Evolutionary conservation across 441 rosid genomes (phyloP).

Genomic region (Bocquillonia castaneifolia): DNA sequence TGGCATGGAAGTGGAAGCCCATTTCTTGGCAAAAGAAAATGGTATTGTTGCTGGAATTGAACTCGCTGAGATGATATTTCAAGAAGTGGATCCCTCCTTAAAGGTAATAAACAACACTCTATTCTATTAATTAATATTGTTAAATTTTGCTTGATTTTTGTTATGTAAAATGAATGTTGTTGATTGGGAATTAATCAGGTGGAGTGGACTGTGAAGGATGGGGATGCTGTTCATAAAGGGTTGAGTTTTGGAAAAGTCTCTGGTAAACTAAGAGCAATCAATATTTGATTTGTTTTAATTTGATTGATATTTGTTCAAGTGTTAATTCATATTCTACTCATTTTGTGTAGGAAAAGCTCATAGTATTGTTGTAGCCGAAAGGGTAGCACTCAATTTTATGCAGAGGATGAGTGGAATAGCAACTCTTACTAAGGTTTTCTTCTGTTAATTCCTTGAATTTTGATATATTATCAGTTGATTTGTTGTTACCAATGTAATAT

Average conservation of each 20-base stretch:
- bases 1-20: constrained; percentile 84
- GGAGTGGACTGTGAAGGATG: constrained; percentile 79
- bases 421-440: constrained; percentile 72
- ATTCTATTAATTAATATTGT: constrained; percentile 10
- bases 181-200: constrained; percentile 35
- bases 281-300: neutral
- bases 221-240: constrained; percentile 73
- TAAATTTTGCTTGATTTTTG: constrained; percentile 18
- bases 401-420: constrained; percentile 99
- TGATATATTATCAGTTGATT: constrained; percentile 7
- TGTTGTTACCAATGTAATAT: neutral
- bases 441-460: constrained; percentile 12
- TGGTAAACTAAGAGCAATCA: constrained; percentile 34
- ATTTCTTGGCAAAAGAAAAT: constrained; percentile 82
- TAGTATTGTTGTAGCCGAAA: constrained; percentile 80
- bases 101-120: constrained; percentile 38
- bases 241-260: constrained; percentile 82
- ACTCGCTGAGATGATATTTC: constrained; percentile 76
- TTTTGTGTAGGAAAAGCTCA: constrained; percentile 58
- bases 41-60: constrained; percentile 79
- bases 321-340: neutral
- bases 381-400: constrained; percentile 88
- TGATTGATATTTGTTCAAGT: neutral
- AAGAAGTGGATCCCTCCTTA: constrained; percentile 71
- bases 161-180: constrained; percentile 9